A percentile compares a stretch with the other conserved stretches of the same genome.
These are phyloP conservation scores for Pythium dissotocum DNA, from an alignment of 352 stramenopile genomes.

Conservation along the genomic window DNA sequence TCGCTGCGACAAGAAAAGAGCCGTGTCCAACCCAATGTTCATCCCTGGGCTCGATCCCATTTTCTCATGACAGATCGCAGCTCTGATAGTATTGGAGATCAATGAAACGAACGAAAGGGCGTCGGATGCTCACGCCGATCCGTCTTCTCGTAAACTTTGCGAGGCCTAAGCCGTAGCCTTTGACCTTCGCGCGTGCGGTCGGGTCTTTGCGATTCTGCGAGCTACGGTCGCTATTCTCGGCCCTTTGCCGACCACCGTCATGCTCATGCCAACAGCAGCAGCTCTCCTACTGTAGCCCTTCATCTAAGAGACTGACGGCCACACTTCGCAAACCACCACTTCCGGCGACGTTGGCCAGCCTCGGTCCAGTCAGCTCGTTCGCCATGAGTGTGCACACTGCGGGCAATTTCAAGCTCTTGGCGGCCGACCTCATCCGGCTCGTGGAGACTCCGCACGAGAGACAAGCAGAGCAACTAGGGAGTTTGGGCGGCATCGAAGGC, in stretches of 20 bases:
- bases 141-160: too few species aligned
- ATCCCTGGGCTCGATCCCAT: not conserved
- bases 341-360: not conserved
- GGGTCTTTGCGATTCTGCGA: not conserved
- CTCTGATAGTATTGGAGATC: too few species aligned
- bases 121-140: too few species aligned
- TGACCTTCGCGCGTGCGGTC: not conserved
- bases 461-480: conserved; percentile 52
- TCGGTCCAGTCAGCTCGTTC: not conserved
- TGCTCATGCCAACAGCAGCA: not conserved
- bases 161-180: too few species aligned
- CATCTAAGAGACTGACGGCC: not conserved
- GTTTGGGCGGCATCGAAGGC: conserved; percentile 55
- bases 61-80: not conserved
- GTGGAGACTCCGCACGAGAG: conserved; percentile 71
- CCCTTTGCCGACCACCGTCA: not conserved
- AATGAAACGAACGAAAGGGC: too few species aligned
- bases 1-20: not conserved
- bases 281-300: not conserved
- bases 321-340: not conserved
- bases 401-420: not conserved
- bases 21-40: not conserved
- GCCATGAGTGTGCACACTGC: conserved; percentile 2
- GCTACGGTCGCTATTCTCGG: not conserved
- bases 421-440: conserved; percentile 59